These are phyloP conservation scores for Sonneratia caseolaris DNA, from an alignment of 345 rosid genomes.

Conservation along the genomic window DNA sequence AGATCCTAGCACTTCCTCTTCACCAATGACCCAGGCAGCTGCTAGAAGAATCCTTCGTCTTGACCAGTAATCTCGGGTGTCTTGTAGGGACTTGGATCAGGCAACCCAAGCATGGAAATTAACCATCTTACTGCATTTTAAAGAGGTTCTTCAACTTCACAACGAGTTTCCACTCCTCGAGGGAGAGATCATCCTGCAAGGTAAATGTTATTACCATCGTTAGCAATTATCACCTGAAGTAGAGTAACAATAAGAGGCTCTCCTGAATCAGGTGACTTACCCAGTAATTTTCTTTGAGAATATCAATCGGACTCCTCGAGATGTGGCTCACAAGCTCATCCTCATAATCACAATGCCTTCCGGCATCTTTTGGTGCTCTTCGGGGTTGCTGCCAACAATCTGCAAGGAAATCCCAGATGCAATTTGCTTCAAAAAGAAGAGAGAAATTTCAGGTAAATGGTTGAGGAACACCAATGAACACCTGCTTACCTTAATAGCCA, in stretches of 20 bases:
- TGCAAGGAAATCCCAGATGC: conserved; percentile 12
- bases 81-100: neutral
- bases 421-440: neutral
- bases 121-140: conserved; percentile 40
- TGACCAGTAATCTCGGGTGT: neutral
- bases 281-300: conserved; percentile 48
- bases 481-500: conserved; percentile 66
- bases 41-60: neutral
- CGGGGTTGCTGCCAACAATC: conserved; percentile 62
- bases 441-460: neutral
- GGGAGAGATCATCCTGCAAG: conserved; percentile 58
- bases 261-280: conserved; percentile 19
- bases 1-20: neutral
- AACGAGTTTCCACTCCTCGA: conserved; percentile 76
- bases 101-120: neutral
- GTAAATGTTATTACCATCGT: neutral
- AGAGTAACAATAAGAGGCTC: neutral
- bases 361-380: conserved; percentile 91
- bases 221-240: neutral
- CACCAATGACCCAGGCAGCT: neutral
- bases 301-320: conserved; percentile 71
- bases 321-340: conserved; percentile 89
- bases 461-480: neutral
- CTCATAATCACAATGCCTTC: conserved; percentile 76
- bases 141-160: conserved; percentile 64